phyloP scores from a whole-genome alignment of 495 filamentous ascomycete species.

The Xylaria bambusicola region DNA sequence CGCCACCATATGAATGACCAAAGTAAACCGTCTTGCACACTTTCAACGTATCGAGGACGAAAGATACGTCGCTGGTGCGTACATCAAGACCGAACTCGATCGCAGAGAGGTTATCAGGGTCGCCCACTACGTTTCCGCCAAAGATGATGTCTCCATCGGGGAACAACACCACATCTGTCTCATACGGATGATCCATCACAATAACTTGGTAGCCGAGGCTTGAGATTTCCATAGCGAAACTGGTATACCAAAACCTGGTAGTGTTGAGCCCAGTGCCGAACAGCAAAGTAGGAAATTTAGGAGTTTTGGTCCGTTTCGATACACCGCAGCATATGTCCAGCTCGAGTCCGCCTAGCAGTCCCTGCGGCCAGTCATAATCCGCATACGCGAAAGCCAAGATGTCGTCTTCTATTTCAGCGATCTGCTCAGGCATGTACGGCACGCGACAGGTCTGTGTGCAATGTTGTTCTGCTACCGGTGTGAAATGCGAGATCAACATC shows the following conservation, averaged over 20 bases:
- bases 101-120: slow-evolving; percentile 2
- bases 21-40: slow-evolving; percentile 11
- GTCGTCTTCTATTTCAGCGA: slow-evolving; percentile 11
- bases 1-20: slow-evolving; percentile 8
- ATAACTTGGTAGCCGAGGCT: slow-evolving; percentile 11
- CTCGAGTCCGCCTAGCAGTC: slow-evolving; percentile 1
- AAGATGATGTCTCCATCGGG: slow-evolving; percentile 16
- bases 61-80: slow-evolving; percentile 11
- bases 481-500: slow-evolving; percentile 15
- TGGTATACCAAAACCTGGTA: slow-evolving; percentile 11
- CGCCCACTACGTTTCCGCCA: not conserved
- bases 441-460: slow-evolving; percentile 3
- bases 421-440: slow-evolving; percentile 5
- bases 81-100: slow-evolving; percentile 11
- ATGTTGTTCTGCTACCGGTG: not conserved
- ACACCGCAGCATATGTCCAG: slow-evolving; percentile 8
- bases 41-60: slow-evolving; percentile 10
- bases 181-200: slow-evolving; percentile 11
- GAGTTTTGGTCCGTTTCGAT: not conserved
- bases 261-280: slow-evolving; percentile 15
- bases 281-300: slow-evolving; percentile 1
- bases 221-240: slow-evolving; percentile 6
- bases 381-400: slow-evolving; percentile 4
- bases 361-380: slow-evolving; percentile 11
- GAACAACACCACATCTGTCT: slow-evolving; percentile 12